Evolutionary conservation across 805 yeast species (phyloP).

Genomic region (Metschnikowia cerradonensis): DNA sequence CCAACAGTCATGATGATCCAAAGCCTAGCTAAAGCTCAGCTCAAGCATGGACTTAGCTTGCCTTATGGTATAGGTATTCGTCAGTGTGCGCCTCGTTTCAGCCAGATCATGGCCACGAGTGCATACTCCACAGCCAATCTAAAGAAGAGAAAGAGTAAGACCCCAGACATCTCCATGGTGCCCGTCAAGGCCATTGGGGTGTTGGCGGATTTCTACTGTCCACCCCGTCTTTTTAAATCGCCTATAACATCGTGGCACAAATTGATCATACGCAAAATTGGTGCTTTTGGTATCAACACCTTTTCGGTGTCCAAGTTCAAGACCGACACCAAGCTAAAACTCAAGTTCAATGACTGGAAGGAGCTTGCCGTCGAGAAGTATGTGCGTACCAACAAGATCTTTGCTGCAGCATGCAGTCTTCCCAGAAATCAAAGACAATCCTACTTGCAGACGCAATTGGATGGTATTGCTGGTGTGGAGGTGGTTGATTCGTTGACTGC

Average conservation of each 20-base stretch:
- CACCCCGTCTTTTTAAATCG: slow-evolving; percentile 28
- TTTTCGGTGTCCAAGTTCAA: slow-evolving; percentile 46
- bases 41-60: neutral
- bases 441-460: slow-evolving; percentile 41
- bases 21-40: slow-evolving; percentile 1
- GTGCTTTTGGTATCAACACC: slow-evolving; percentile 64
- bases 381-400: slow-evolving; percentile 75
- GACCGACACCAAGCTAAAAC: slow-evolving; percentile 38
- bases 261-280: slow-evolving; percentile 58
- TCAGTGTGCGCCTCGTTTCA: neutral
- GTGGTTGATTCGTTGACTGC: slow-evolving; percentile 29
- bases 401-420: slow-evolving; percentile 51
- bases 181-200: slow-evolving; percentile 39
- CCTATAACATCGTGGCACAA: slow-evolving; percentile 36
- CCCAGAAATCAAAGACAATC: slow-evolving; percentile 31
- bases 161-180: slow-evolving; percentile 31
- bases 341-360: slow-evolving; percentile 76
- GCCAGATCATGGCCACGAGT: neutral
- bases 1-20: neutral
- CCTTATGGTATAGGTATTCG: neutral
- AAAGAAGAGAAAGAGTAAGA: slow-evolving; percentile 11
- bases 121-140: slow-evolving; percentile 15
- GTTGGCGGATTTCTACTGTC: slow-evolving; percentile 41
- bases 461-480: slow-evolving; percentile 32
- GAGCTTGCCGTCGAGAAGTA: slow-evolving; percentile 76